Evolutionary conservation across 2,329 filamentous ascomycete species (phyloP).

Genomic region (Fusarium sp.): DNA sequence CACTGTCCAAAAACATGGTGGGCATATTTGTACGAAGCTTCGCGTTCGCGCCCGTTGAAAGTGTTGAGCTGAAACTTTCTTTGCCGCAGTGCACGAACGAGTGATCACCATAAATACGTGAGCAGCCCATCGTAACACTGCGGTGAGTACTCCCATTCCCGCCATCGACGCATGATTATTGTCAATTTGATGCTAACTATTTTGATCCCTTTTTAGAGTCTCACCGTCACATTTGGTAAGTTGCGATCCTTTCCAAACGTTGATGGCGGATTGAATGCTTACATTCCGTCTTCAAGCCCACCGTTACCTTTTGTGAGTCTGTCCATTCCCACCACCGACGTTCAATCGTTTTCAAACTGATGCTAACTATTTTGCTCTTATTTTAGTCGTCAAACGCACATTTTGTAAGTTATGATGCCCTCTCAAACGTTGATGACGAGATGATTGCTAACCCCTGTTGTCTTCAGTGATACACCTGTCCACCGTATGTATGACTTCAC

Average conservation of each 20-base stretch:
- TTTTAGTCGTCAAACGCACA: accelerated
- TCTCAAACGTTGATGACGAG: neutral
- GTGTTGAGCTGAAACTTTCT: too few relatives aligned
- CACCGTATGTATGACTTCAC: neutral
- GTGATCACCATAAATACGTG: too few relatives aligned
- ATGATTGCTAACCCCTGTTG: neutral
- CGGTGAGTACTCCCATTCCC: too few relatives aligned
- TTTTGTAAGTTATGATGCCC: neutral
- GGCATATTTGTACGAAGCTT: accelerated
- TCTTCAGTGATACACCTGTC: neutral
- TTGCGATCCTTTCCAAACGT: too few relatives aligned
- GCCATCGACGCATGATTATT: too few relatives aligned
- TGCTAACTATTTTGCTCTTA: neutral
- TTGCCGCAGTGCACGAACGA: too few relatives aligned
- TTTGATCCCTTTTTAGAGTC: too few relatives aligned
- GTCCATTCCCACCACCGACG: neutral
- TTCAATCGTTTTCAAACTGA: accelerated
- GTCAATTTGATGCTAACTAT: too few relatives aligned
- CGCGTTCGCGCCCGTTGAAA: neutral
- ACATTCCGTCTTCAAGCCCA: neutral
- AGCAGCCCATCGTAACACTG: too few relatives aligned
- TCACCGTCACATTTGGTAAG: too few relatives aligned
- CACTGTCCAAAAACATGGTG: neutral
- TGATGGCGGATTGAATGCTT: too few relatives aligned
- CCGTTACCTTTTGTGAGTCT: neutral